Conservation (phyloP, 192 early-diverging fungal species). For the Neocallimastix lanati region DNA sequence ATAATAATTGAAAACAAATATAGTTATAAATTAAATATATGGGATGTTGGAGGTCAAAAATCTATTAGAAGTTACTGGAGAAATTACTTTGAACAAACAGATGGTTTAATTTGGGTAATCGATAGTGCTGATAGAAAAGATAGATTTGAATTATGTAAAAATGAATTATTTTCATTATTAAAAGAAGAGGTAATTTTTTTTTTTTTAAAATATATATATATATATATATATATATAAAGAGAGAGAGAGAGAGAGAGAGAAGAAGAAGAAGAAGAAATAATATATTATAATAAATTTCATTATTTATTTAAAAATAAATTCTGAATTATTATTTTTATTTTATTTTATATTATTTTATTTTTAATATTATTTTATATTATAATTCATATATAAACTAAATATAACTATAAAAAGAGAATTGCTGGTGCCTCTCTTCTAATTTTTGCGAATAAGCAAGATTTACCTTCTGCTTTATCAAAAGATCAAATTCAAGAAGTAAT, state of each 20-base stretch:
- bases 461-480: constrained; percentile 55
- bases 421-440: constrained; percentile 84
- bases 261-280: no score
- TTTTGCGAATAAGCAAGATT: constrained; percentile 96
- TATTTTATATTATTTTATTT: not conserved
- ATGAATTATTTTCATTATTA: constrained; percentile 57
- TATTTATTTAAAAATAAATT: not conserved
- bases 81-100: constrained; percentile 99
- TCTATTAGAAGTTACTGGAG: constrained; percentile 95
- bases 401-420: constrained; percentile 30
- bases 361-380: not conserved
- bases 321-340: no score
- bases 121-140: constrained; percentile 74
- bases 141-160: constrained; percentile 58
- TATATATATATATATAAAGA: no score
- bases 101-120: constrained; percentile 94
- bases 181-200: constrained; percentile 59
- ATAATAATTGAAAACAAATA: no score
- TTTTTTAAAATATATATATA: not conserved
- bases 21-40: constrained; percentile 74
- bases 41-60: constrained; percentile 96
- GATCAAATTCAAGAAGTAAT: constrained; percentile 51
- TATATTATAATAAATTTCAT: not conserved
- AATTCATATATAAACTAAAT: no score
- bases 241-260: no score